phyloP scores from a whole-genome alignment of 352 stramenopile genomes.

The Globisporangium splendens region DNA sequence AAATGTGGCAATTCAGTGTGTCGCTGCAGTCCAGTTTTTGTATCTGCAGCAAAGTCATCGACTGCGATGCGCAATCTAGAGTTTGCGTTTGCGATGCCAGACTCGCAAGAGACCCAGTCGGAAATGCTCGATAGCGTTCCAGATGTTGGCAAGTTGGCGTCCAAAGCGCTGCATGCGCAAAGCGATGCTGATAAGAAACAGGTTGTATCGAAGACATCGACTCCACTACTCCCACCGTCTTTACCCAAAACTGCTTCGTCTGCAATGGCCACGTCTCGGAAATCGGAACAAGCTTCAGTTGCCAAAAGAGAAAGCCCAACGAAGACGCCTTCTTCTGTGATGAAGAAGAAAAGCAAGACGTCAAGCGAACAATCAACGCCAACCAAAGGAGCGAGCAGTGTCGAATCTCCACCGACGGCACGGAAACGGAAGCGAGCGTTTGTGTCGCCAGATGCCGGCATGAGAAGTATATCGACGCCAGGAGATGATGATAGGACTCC shows the following conservation, averaged over 20 bases:
- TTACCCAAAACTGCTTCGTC: not conserved
- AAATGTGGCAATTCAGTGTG: slow-evolving; percentile 22
- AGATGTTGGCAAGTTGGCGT: slow-evolving; percentile 23
- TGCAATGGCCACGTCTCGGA: not conserved
- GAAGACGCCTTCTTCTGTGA: not conserved
- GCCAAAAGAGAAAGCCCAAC: slow-evolving; percentile 1
- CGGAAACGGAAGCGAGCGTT: slow-evolving; percentile 27
- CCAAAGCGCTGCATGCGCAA: slow-evolving; percentile 23
- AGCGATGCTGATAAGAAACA: slow-evolving; percentile 13
- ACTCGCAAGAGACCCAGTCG: slow-evolving; percentile 54
- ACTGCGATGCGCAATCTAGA: slow-evolving; percentile 53
- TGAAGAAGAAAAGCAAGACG: not conserved
- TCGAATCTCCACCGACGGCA: slow-evolving; percentile 13
- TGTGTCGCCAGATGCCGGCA: slow-evolving; percentile 25
- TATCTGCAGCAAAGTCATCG: slow-evolving; percentile 14
- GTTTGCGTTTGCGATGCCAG: slow-evolving; percentile 58
- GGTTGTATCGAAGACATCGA: slow-evolving; percentile 5
- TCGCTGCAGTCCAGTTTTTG: slow-evolving; percentile 6
- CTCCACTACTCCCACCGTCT: not conserved
- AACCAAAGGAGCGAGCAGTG: slow-evolving; percentile 10
- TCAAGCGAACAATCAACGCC: not conserved
- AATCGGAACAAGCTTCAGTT: not conserved
- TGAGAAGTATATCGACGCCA: not conserved
- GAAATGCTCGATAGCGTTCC: slow-evolving; percentile 32
- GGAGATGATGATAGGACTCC: not conserved